Evolutionary conservation across 2,329 filamentous ascomycete species (phyloP).

Genomic region (Penicillium glabrum): DNA sequence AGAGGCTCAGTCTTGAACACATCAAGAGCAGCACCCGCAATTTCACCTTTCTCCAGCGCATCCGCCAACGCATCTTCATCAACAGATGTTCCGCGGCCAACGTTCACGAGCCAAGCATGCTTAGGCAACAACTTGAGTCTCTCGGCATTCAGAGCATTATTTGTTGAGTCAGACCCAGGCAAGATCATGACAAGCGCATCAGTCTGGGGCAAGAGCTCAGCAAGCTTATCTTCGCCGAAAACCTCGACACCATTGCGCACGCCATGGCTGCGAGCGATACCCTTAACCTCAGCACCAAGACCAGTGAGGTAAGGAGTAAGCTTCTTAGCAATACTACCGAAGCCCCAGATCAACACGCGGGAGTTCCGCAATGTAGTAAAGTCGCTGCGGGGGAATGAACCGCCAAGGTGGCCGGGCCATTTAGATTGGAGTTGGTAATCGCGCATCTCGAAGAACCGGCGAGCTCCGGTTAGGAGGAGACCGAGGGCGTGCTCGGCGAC

Average conservation of each 20-base stretch:
- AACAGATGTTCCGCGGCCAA: slow-evolving; percentile 21
- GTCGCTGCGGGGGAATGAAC: slow-evolving; percentile 54
- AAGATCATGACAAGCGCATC: slow-evolving; percentile 69
- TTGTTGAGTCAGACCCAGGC: slow-evolving; percentile 58
- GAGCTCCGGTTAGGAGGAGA: slow-evolving; percentile 43
- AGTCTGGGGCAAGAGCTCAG: slow-evolving; percentile 55
- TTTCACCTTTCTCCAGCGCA: slow-evolving; percentile 20
- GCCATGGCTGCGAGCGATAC: slow-evolving; percentile 57
- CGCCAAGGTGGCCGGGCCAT: slow-evolving; percentile 64
- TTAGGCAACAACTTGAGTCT: slow-evolving; percentile 55
- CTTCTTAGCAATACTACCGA: slow-evolving; percentile 65
- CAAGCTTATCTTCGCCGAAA: slow-evolving; percentile 54
- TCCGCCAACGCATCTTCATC: slow-evolving; percentile 22
- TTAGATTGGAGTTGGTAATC: slow-evolving; percentile 58
- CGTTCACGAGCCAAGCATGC: slow-evolving; percentile 40
- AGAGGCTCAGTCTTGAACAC: slow-evolving; percentile 23
- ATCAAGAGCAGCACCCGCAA: slow-evolving; percentile 23
- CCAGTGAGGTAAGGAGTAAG: slow-evolving; percentile 56
- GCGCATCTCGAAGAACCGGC: slow-evolving; percentile 58
- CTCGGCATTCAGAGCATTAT: slow-evolving; percentile 56
- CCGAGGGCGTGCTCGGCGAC: slow-evolving; percentile 66
- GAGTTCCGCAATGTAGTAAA: slow-evolving; percentile 63
- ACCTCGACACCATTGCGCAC: slow-evolving; percentile 61
- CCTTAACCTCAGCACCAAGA: slow-evolving; percentile 59
- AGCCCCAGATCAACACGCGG: slow-evolving; percentile 62